Conservation (phyloP, 352 stramenopile genomes). For the Globisporangium solare region DNA sequence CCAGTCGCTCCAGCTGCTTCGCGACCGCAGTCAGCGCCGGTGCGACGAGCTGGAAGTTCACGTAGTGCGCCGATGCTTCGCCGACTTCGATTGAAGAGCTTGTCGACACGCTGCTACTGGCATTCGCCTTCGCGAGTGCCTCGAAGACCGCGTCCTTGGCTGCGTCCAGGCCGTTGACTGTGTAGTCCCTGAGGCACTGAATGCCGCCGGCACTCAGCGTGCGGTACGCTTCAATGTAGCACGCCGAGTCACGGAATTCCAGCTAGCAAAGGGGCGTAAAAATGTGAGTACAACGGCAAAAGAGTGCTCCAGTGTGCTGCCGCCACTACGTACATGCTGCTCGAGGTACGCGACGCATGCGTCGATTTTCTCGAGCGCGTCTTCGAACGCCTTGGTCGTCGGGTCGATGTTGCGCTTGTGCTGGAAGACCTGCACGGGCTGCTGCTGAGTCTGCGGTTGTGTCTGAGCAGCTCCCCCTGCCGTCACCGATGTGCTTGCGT, state of each 20-base stretch:
- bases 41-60: conserved; percentile 70
- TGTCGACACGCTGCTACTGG: not conserved
- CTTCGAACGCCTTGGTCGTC: conserved; percentile 49
- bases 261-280: conserved; percentile 25
- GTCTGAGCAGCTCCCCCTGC: not conserved
- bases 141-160: conserved; percentile 65
- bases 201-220: conserved; percentile 59
- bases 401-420: conserved; percentile 70
- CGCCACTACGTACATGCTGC: conserved; percentile 44
- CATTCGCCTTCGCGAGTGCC: conserved; percentile 32
- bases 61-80: conserved; percentile 71
- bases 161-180: conserved; percentile 54
- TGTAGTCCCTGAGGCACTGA: conserved; percentile 68
- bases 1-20: conserved; percentile 57
- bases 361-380: conserved; percentile 71
- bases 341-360: conserved; percentile 54
- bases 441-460: not conserved
- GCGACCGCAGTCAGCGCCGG: conserved; percentile 52
- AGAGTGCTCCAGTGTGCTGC: not conserved
- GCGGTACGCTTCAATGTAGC: conserved; percentile 71
- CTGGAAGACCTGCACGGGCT: conserved; percentile 70
- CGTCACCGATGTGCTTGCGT: too few species aligned
- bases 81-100: conserved; percentile 35
- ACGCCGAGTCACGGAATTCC: conserved; percentile 64
- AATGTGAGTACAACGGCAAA: not conserved